Evolutionary conservation across 2,329 filamentous ascomycete species (phyloP).

Genomic region (Cladosporium sp.): DNA sequence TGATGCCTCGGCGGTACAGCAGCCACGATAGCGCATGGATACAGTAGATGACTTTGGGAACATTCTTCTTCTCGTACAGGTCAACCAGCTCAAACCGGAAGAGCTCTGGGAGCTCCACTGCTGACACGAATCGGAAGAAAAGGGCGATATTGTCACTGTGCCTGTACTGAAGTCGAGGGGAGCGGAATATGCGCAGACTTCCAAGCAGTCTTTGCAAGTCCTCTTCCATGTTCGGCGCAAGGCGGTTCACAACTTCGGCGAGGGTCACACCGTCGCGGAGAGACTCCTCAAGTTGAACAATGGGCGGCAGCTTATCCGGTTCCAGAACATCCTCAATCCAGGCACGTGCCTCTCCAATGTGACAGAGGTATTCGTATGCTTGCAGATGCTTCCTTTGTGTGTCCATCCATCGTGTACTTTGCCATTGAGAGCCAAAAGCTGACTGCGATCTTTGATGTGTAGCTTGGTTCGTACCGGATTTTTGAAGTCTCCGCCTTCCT

Average conservation of each 20-base stretch:
- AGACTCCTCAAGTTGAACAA: constrained; percentile 90
- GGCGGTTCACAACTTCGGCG: constrained; percentile 86
- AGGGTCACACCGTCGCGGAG: constrained; percentile 89
- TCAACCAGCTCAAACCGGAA: constrained; percentile 98
- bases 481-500: constrained; percentile 77
- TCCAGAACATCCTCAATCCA: constrained; percentile 91
- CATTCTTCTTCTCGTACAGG: constrained; percentile 99
- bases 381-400: constrained; percentile 94
- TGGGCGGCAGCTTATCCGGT: constrained; percentile 78
- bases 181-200: constrained; percentile 69
- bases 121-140: constrained; percentile 90
- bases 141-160: constrained; percentile 98
- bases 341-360: constrained; percentile 97
- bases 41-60: constrained; percentile 98
- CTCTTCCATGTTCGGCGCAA: constrained; percentile 70
- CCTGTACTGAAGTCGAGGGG: constrained; percentile 81
- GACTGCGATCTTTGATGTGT: constrained; percentile 45
- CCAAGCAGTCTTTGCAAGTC: constrained; percentile 28
- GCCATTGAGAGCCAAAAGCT: constrained; percentile 30
- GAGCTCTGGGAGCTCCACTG: constrained; percentile 87
- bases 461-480: constrained; percentile 51
- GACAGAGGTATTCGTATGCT: constrained; percentile 97
- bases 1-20: constrained; percentile 90
- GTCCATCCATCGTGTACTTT: constrained; percentile 98
- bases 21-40: constrained; percentile 97